A percentile compares a stretch with the other conserved stretches of the same genome.
Evolutionary conservation across 805 yeast species (phyloP).

Genomic region (Candida sakaeoensis): DNA sequence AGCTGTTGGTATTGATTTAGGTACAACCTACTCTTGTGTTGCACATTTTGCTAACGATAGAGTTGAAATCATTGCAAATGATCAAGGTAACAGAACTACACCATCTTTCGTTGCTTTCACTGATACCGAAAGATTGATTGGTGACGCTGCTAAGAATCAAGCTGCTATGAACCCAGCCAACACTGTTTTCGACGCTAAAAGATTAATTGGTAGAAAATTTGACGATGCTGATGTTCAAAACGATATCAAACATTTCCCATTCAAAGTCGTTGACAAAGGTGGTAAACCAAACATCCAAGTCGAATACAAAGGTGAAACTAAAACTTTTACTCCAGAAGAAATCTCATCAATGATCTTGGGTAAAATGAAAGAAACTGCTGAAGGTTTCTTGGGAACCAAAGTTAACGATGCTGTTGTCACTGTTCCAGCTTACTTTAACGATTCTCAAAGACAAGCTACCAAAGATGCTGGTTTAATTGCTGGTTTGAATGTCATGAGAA

Average conservation of each 20-base stretch:
- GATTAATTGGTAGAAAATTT: conserved; percentile 90
- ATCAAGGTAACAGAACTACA: conserved; percentile 98
- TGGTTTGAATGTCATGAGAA: conserved; percentile 90
- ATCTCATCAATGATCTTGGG: conserved; percentile 87
- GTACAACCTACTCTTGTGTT: conserved; percentile 93
- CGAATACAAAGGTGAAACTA: conserved; percentile 83
- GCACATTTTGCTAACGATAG: conserved; percentile 90
- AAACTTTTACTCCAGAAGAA: conserved; percentile 92
- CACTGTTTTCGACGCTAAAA: conserved; percentile 91
- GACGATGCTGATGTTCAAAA: conserved; percentile 74
- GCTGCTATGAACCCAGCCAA: conserved; percentile 92
- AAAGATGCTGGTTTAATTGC: conserved; percentile 97
- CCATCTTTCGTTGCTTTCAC: conserved; percentile 97
- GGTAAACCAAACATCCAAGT: conserved; percentile 82
- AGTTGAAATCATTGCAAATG: conserved; percentile 96
- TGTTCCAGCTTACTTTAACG: conserved; percentile 96
- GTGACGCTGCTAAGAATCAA: conserved; percentile 98
- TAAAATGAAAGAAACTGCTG: conserved; percentile 92
- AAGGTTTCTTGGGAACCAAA: conserved; percentile 60
- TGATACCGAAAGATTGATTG: conserved; percentile 88
- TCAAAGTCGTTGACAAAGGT: conserved; percentile 71
- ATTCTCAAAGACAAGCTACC: conserved; percentile 97
- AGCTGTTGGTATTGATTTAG: conserved; percentile 89
- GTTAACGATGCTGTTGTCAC: conserved; percentile 88
- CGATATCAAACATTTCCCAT: conserved; percentile 67